Conservation (phyloP, 106 monocot species). For the Cymbidium sinense region DNA sequence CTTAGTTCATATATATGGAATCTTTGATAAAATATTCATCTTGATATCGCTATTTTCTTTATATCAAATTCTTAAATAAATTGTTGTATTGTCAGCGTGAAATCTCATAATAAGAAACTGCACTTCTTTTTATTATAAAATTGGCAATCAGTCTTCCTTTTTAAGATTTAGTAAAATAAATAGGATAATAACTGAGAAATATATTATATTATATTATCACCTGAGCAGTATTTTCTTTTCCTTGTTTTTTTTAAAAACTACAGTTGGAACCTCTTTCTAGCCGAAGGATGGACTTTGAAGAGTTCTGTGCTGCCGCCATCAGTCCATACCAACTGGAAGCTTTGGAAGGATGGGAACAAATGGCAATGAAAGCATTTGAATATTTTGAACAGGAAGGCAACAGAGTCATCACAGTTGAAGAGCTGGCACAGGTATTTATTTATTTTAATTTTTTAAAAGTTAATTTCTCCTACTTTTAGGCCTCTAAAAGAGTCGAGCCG, state of each 20-base stretch:
- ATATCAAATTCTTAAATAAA: too few species aligned
- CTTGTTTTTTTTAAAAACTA: not conserved
- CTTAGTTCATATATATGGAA: too few species aligned
- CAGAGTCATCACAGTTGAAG: slow-evolving; percentile 69
- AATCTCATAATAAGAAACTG: not conserved
- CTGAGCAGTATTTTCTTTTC: not conserved
- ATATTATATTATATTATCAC: not conserved
- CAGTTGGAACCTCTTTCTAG: slow-evolving; percentile 70
- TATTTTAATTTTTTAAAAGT: too few species aligned
- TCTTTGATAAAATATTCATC: too few species aligned
- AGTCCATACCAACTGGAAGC: slow-evolving; percentile 98
- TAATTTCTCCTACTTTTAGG: not conserved
- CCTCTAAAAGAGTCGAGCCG: too few species aligned
- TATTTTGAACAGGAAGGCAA: slow-evolving; percentile 87
- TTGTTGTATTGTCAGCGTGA: too few species aligned
- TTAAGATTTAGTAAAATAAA: not conserved
- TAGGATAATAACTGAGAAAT: not conserved
- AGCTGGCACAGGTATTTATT: slow-evolving; percentile 67
- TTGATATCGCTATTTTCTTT: too few species aligned
- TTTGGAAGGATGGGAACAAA: slow-evolving; percentile 81
- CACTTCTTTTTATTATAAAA: not conserved
- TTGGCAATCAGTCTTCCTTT: not conserved
- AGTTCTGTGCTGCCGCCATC: slow-evolving; percentile 86
- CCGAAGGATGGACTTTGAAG: slow-evolving; percentile 68
- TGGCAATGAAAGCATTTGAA: slow-evolving; percentile 76